Base-by-base conservation (phyloP, 176 grass and related monocot genomes). In the Aechmea fasciata region DNA sequence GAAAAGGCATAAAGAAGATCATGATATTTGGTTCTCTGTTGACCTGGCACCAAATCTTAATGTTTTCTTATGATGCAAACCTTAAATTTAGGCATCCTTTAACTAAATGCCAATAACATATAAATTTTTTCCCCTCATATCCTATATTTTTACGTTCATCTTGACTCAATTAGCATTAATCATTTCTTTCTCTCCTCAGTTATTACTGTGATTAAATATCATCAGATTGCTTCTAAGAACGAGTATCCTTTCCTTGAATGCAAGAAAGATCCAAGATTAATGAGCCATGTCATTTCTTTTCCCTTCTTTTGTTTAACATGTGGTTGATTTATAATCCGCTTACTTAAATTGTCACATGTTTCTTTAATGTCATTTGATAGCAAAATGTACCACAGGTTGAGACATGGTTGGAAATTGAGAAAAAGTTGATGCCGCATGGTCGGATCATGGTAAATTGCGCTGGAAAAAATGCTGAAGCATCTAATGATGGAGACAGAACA, bases 361-460 rank as follows among this genome's bases (percentile, higher is more conserved):
- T 4, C 4, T 25, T 69, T 2, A 50, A 13, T 3, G 77, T 17
- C 9, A 2, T 87, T 76, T 73, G 57, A 50, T 54, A 64, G 64
- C 51, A 59, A 75, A 18, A 41, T 69, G 49, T 84, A 15, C 57
- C 57, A 67, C 89, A 92, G 93, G 86, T 55, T 63, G 68, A 86
- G 81, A 92, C 84, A 69, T 97, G 93, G 89, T 61, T 90, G 61
- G 70, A 85, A 73, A 77, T 97, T 51, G 76, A 81, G 14, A 97
- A 83, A 73, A 92, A 90, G 26, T 68, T 90, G 74, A 97, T 90
- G 84, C 83, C 83, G 49, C 68, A 83, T 68, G 93, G 89, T 59
- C 79, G 89, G 73, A 96, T 97, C 66, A 92, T 97, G 64, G 82
- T 92, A 25, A 87, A 97, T 79, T 97, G 93, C 65, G 90, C 84